A percentile compares a stretch with the other conserved stretches of the same genome.
These are phyloP conservation scores for Mollisia scopiformis DNA, from an alignment of 2,329 filamentous ascomycete genomes.

Conservation along the genomic window DNA sequence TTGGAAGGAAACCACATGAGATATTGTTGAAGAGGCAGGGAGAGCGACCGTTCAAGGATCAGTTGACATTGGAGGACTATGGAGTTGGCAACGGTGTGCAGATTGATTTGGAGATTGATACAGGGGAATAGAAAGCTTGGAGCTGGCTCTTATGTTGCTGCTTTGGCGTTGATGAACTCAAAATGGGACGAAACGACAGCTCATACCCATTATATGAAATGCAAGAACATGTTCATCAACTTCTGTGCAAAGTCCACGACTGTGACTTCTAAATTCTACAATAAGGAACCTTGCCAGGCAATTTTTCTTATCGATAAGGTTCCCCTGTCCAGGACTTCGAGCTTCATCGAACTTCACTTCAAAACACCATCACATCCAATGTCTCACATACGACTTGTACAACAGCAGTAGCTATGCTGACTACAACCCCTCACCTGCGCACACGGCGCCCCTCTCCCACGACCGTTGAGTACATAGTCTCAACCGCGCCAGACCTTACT, in stretches of 20 bases:
- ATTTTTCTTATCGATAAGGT: constrained; percentile 27
- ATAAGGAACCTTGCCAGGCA: background rate
- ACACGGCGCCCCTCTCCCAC: constrained; percentile 77
- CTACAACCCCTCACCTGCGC: constrained; percentile 60
- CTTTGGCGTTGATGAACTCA: background rate
- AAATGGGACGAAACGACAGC: background rate
- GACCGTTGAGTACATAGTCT: constrained; percentile 91
- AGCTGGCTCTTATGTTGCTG: background rate
- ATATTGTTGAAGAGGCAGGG: constrained; percentile 92
- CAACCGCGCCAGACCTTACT: constrained; percentile 67
- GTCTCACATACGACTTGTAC: constrained; percentile 5
- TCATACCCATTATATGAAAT: background rate
- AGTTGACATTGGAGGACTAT: constrained; percentile 86
- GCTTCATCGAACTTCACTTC: constrained; percentile 5
- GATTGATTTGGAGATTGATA: constrained; percentile 40
- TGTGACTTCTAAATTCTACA: background rate
- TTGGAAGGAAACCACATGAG: constrained; percentile 87
- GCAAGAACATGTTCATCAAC: background rate
- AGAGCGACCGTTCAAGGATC: constrained; percentile 91
- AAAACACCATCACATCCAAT: constrained; percentile 13
- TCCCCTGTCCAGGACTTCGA: constrained; percentile 6
- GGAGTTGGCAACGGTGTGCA: constrained; percentile 87
- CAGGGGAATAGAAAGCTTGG: constrained; percentile 32
- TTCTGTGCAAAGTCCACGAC: background rate
- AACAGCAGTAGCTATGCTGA: constrained; percentile 55